Conservation (phyloP, 208 protist genomes). For the Porcisia hertigi region DNA sequence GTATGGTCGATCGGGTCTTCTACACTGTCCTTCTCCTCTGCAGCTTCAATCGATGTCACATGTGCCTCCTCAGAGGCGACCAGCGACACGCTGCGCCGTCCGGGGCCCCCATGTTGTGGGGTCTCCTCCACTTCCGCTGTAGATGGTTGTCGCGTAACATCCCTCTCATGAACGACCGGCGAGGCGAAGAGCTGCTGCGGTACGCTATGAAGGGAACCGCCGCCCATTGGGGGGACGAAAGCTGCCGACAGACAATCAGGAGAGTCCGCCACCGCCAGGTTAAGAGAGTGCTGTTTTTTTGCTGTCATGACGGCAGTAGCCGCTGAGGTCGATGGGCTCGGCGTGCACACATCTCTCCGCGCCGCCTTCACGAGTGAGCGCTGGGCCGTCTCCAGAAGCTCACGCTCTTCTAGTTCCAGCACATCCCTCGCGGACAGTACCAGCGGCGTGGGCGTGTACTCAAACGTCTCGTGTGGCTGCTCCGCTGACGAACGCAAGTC, state of each 20-base stretch:
- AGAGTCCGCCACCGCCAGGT: neutral
- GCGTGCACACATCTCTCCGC: neutral
- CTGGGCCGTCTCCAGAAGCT: conserved; percentile 39
- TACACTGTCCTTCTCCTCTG: neutral
- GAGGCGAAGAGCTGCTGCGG: conserved; percentile 35
- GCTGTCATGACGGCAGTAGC: neutral
- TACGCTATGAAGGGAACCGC: conserved; percentile 13
- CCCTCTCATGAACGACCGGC: neutral
- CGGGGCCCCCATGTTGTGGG: neutral
- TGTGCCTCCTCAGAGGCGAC: neutral
- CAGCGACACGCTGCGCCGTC: conserved; percentile 22
- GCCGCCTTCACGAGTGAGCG: conserved; percentile 33
- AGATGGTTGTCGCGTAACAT: neutral
- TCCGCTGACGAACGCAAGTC: conserved; percentile 19
- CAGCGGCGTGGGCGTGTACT: conserved; percentile 53
- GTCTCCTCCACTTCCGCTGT: neutral
- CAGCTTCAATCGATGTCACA: neutral
- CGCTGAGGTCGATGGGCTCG: neutral
- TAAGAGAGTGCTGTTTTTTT: no score
- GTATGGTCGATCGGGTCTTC: neutral
- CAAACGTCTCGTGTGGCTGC: conserved; percentile 21
- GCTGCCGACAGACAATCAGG: neutral
- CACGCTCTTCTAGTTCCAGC: conserved; percentile 46
- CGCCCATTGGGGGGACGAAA: neutral
- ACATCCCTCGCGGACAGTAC: conserved; percentile 52